These are phyloP conservation scores for Termitomyces sp. DNA, from an alignment of 768 basidiomycete species.

Conservation along the genomic window DNA sequence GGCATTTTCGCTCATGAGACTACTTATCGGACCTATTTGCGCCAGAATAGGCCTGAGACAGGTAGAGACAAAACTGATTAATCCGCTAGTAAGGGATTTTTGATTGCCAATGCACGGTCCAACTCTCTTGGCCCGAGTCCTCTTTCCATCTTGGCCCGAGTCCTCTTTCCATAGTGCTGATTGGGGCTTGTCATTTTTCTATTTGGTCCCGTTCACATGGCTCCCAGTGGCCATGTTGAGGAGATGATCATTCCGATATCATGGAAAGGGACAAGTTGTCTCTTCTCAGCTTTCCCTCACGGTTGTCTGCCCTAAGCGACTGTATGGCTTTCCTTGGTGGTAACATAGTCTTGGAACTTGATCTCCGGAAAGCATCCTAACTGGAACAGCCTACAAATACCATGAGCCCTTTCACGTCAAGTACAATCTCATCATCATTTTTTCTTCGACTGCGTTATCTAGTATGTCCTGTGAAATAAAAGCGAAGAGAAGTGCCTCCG, in stretches of 20 bases:
- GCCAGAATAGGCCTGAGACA: too few species aligned
- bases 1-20: too few species aligned
- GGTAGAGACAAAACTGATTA: too few species aligned
- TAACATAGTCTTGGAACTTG: conserved; percentile 7
- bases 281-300: conserved; percentile 22
- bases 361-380: conserved; percentile 12
- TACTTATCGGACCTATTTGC: not conserved
- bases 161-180: not conserved
- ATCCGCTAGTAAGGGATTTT: not conserved
- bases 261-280: conserved; percentile 14
- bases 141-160: not conserved
- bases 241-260: conserved; percentile 21
- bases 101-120: not conserved
- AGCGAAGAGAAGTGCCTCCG: conserved; percentile 22
- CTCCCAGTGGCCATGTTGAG: conserved; percentile 18
- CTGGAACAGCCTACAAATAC: conserved; percentile 22
- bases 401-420: conserved; percentile 10
- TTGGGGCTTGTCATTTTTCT: not conserved
- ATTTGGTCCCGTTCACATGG: conserved; percentile 7
- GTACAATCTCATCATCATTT: conserved; percentile 13
- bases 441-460: conserved; percentile 19
- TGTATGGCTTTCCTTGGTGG: conserved; percentile 18
- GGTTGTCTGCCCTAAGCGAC: conserved; percentile 23
- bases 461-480: conserved; percentile 31
- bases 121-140: not conserved